Conservation (phyloP, 2,329 filamentous ascomycete species). For the Orbilia brochopaga region DNA sequence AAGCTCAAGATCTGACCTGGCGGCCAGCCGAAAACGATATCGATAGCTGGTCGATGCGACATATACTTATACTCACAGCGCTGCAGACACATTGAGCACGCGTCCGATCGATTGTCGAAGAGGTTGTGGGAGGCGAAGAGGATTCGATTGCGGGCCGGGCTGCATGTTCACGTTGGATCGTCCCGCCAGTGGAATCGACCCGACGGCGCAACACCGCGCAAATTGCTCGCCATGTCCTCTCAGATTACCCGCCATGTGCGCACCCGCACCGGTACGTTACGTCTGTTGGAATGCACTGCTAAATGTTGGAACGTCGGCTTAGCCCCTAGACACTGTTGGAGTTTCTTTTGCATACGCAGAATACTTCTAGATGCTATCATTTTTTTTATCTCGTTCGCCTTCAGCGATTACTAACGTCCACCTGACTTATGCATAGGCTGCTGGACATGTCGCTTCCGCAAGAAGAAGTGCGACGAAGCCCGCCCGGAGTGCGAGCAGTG, state of each 20-base stretch:
- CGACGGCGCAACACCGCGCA: slow-evolving; percentile 19
- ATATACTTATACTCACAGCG: not conserved
- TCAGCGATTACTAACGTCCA: not conserved
- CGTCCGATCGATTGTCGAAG: not conserved
- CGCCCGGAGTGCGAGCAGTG: slow-evolving; percentile 57
- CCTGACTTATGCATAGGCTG: slow-evolving; percentile 54
- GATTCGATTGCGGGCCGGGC: not conserved
- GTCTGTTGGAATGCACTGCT: not conserved
- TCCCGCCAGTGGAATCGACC: slow-evolving; percentile 14
- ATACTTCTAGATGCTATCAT: not conserved
- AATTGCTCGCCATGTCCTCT: slow-evolving; percentile 14
- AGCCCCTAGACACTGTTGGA: not conserved
- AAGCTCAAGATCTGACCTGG: slow-evolving; percentile 4
- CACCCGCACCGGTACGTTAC: slow-evolving; percentile 42
- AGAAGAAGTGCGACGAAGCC: slow-evolving; percentile 59
- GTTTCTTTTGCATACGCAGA: not conserved
- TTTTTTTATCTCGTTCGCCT: not conserved
- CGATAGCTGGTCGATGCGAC: not conserved
- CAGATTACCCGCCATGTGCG: slow-evolving; percentile 41
- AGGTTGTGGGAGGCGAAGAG: not conserved
- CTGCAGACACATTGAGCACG: not conserved
- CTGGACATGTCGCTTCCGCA: slow-evolving; percentile 58
- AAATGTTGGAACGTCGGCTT: slow-evolving; percentile 1
- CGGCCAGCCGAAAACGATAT: not conserved
- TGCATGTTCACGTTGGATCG: slow-evolving; percentile 26